These are phyloP conservation scores for Pseudoneurospora amorphoporcata DNA, from an alignment of 495 filamentous ascomycete species.

Conservation along the genomic window DNA sequence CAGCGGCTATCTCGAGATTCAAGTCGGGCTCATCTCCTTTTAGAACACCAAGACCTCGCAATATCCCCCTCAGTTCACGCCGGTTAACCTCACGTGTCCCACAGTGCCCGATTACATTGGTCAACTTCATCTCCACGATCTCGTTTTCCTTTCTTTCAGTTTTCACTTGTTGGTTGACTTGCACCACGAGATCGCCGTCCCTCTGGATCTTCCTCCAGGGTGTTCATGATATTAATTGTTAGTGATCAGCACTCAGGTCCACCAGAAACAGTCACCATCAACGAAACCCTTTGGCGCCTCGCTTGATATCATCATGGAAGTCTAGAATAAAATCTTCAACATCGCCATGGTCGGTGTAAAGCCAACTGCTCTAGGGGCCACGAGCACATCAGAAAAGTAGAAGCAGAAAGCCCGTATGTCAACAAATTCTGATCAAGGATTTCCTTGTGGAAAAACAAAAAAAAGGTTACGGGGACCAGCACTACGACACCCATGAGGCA, in stretches of 20 bases:
- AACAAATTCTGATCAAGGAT: background rate
- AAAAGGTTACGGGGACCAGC: background rate
- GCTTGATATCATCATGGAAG: background rate
- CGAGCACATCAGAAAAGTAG: background rate
- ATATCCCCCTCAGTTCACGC: background rate
- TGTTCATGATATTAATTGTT: background rate
- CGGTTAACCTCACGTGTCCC: background rate
- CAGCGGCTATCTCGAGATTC: background rate
- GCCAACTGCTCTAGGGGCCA: too few relatives aligned
- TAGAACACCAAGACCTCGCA: background rate
- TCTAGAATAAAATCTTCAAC: background rate
- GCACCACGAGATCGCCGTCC: background rate
- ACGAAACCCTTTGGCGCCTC: background rate
- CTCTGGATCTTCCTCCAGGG: background rate
- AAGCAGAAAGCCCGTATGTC: background rate
- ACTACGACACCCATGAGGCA: background rate
- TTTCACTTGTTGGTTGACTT: background rate
- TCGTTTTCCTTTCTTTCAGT: background rate
- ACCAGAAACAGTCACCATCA: background rate
- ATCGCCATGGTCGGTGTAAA: background rate
- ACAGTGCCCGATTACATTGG: background rate
- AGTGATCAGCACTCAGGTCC: background rate
- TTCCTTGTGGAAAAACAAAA: background rate
- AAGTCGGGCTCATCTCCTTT: background rate
- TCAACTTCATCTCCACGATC: background rate